Evolutionary conservation across 139 green algal genomes (phyloP).

Genomic region (Chlamydomonas sp.): DNA sequence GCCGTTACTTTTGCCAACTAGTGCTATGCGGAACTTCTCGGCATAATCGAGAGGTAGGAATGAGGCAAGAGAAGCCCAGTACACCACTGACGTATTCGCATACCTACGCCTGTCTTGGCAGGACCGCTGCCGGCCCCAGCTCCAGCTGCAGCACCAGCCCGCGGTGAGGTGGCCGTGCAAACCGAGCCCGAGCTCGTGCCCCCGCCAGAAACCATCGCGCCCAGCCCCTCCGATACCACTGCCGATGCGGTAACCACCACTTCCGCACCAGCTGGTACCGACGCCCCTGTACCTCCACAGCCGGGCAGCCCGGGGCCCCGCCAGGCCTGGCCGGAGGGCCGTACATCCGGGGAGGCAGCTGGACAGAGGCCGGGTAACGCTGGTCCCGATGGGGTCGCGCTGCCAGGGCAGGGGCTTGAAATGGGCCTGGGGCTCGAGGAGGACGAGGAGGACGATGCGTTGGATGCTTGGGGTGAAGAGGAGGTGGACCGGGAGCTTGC

Average conservation of each 20-base stretch:
- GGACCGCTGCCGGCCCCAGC: background rate
- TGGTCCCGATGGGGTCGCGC: background rate
- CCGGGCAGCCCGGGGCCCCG: too few relatives aligned
- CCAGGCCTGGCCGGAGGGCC: background rate
- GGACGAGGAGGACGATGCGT: background rate
- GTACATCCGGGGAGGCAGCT: background rate
- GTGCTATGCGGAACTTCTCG: too few relatives aligned
- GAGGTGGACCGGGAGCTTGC: conserved; percentile 34
- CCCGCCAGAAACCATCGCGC: background rate
- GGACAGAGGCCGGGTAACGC: background rate
- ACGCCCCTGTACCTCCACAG: background rate
- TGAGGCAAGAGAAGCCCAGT: too few relatives aligned
- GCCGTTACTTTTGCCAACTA: too few relatives aligned
- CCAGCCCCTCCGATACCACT: too few relatives aligned
- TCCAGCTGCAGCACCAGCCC: background rate
- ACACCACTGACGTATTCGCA: too few relatives aligned
- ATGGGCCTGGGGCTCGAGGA: too few relatives aligned
- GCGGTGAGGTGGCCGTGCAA: conserved; percentile 12
- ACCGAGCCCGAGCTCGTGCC: conserved; percentile 2
- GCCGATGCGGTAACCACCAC: background rate
- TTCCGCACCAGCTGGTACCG: background rate
- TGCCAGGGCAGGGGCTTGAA: background rate
- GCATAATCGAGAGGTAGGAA: too few relatives aligned
- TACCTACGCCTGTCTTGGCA: too few relatives aligned
- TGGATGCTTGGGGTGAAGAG: conserved; percentile 19